phyloP scores from a whole-genome alignment of 2,329 filamentous ascomycete genomes.

The Ophiostoma montium region DNA sequence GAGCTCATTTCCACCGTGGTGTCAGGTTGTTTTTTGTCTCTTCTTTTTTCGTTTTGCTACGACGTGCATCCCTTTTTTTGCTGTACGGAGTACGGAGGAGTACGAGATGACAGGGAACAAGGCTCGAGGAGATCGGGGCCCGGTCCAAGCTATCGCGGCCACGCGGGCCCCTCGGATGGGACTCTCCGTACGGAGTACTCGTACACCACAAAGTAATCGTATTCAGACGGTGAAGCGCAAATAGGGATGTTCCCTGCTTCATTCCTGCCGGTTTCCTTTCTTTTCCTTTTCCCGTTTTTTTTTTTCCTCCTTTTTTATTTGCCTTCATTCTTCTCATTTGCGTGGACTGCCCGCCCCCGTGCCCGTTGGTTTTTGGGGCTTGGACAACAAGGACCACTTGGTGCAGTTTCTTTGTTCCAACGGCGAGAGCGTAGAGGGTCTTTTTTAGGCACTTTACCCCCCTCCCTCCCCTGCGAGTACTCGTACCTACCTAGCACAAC shows the following conservation, averaged over 20 bases:
- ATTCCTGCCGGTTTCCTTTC: no score
- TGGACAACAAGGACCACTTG: neutral
- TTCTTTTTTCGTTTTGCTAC: neutral
- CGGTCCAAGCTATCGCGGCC: neutral
- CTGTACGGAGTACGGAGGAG: no score
- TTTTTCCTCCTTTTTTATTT: no score
- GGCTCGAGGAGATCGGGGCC: neutral
- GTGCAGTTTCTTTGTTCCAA: neutral
- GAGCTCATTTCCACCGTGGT: neutral
- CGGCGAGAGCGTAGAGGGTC: no score
- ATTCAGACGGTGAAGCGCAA: neutral
- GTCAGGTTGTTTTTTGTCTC: neutral
- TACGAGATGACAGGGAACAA: neutral
- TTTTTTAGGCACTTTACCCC: no score
- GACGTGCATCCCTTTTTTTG: neutral
- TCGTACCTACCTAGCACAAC: neutral
- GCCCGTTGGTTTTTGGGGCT: no score
- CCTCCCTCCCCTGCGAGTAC: no score
- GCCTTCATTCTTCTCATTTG: no score
- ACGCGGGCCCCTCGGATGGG: neutral
- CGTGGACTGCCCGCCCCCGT: no score
- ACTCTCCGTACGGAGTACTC: neutral
- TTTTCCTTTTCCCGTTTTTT: no score
- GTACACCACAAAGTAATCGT: no score
- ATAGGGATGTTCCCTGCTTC: conserved; percentile 3